phyloP scores from a whole-genome alignment of 2,329 filamentous ascomycete genomes.

The Coleophoma cylindrospora region DNA sequence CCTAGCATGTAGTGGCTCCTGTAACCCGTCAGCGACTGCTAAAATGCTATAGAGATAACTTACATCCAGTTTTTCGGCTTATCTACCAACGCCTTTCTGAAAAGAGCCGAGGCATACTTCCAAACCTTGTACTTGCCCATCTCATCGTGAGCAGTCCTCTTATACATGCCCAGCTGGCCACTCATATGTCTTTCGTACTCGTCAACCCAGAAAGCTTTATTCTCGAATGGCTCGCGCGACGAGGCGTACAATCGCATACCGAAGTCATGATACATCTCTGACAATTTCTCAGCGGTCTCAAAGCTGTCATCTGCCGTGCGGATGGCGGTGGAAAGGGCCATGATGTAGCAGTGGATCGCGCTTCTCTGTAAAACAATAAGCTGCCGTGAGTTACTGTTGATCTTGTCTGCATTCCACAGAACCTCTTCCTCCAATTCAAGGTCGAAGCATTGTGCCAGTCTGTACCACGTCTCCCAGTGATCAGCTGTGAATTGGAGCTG shows the following conservation, averaged over 20 bases:
- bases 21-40: constrained; percentile 17
- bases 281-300: constrained; percentile 50
- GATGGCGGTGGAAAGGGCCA: constrained; percentile 60
- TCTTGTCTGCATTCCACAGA: constrained; percentile 33
- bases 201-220: constrained; percentile 59
- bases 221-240: constrained; percentile 61
- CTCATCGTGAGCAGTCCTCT: constrained; percentile 49
- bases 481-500: constrained; percentile 29
- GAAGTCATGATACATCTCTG: constrained; percentile 65
- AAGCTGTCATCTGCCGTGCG: constrained; percentile 47
- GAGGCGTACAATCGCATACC: constrained; percentile 65
- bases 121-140: constrained; percentile 56
- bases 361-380: constrained; percentile 28
- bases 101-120: constrained; percentile 58
- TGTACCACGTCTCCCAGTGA: constrained; percentile 36
- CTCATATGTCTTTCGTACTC: constrained; percentile 58
- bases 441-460: constrained; percentile 33
- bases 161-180: constrained; percentile 49
- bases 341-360: constrained; percentile 43
- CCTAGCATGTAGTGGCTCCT: constrained; percentile 63
- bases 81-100: constrained; percentile 51
- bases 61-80: constrained; percentile 59
- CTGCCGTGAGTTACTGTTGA: constrained; percentile 30
- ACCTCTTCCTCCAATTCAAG: constrained; percentile 33
- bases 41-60: constrained; percentile 23